Percentiles rank a stretch among this genome's conserved stretches.
These are phyloP conservation scores for Escovopsis weberi DNA, from an alignment of 2,329 filamentous ascomycete genomes.

Conservation along the genomic window DNA sequence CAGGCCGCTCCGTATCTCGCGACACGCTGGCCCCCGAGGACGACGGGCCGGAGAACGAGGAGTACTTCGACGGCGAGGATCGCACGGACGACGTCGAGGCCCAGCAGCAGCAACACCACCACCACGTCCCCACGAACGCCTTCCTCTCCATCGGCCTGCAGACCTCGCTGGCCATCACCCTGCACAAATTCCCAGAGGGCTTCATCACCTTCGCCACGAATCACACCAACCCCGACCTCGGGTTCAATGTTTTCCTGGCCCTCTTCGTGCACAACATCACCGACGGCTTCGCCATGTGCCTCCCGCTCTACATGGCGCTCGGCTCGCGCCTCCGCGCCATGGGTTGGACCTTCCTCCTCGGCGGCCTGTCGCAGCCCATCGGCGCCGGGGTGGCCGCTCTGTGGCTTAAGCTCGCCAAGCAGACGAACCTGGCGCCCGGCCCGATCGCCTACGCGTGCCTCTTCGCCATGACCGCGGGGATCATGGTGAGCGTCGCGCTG, in stretches of 20 bases:
- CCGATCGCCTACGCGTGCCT: slow-evolving; percentile 59
- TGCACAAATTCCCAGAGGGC: slow-evolving; percentile 86
- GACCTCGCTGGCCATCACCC: slow-evolving; percentile 83
- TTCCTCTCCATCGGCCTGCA: slow-evolving; percentile 93
- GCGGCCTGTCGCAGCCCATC: slow-evolving; percentile 73
- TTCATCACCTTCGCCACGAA: slow-evolving; percentile 94
- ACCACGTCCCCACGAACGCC: slow-evolving; percentile 87
- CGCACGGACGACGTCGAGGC: slow-evolving; percentile 31
- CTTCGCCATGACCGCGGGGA: slow-evolving; percentile 81
- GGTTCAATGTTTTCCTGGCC: slow-evolving; percentile 85
- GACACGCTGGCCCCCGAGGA: slow-evolving; percentile 17
- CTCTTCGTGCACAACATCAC: slow-evolving; percentile 97
- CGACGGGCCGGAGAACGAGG: slow-evolving; percentile 10
- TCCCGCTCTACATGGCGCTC: slow-evolving; percentile 85
- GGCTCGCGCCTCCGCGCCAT: slow-evolving; percentile 70
- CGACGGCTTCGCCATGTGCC: slow-evolving; percentile 86
- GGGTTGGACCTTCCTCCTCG: slow-evolving; percentile 67
- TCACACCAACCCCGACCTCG: slow-evolving; percentile 79
- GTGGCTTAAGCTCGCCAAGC: slow-evolving; percentile 63
- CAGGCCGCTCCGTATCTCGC: slow-evolving; percentile 25
- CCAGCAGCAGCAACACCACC: slow-evolving; percentile 48
- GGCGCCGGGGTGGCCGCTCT: slow-evolving; percentile 73
- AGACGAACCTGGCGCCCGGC: slow-evolving; percentile 33
- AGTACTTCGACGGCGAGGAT: slow-evolving; percentile 11
- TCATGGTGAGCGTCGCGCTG: slow-evolving; percentile 88